Percentiles rank a stretch among this genome's conserved stretches.
These are phyloP conservation scores for Wickerhamomyces sp. DNA, from an alignment of 1,139 yeast genomes.

Conservation along the genomic window DNA sequence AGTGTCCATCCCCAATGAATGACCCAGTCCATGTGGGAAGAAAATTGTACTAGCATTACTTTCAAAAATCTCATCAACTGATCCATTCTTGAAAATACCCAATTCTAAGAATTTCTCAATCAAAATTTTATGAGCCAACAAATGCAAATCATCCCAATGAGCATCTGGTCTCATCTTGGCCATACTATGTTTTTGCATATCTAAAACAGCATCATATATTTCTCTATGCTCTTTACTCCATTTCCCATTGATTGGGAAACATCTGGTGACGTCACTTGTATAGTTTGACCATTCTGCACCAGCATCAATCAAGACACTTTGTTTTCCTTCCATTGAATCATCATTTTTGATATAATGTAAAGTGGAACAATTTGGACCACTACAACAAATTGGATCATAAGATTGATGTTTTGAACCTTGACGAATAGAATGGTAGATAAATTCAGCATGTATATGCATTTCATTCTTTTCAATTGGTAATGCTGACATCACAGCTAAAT, in stretches of 20 bases:
- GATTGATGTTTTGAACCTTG: conserved; percentile 89
- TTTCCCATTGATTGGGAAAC: conserved; percentile 87
- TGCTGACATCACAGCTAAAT: conserved; percentile 89
- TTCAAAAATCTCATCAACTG: conserved; percentile 61
- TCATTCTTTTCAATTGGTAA: conserved; percentile 83
- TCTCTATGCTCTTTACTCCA: conserved; percentile 86
- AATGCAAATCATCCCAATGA: conserved; percentile 80
- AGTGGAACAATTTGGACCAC: conserved; percentile 89
- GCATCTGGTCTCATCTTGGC: conserved; percentile 72
- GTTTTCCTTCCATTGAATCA: conserved; percentile 51
- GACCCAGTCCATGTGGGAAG: conserved; percentile 96
- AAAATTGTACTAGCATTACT: conserved; percentile 73
- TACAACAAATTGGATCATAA: conserved; percentile 93
- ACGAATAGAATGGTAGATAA: conserved; percentile 86
- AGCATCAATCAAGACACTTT: conserved; percentile 82
- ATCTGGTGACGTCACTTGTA: conserved; percentile 91
- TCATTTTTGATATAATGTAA: conserved; percentile 87
- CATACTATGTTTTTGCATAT: conserved; percentile 78
- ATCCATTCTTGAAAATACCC: conserved; percentile 67
- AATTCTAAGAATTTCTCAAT: conserved; percentile 65
- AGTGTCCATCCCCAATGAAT: conserved; percentile 88
- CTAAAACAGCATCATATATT: conserved; percentile 73
- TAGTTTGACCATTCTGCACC: conserved; percentile 97
- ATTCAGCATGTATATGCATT: conserved; percentile 92
- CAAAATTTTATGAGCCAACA: conserved; percentile 71